A percentile compares a stretch with the other conserved stretches of the same genome.
phyloP scores from a whole-genome alignment of 371 early-diverging fungal genomes.

The Haplosporangium sp. region DNA sequence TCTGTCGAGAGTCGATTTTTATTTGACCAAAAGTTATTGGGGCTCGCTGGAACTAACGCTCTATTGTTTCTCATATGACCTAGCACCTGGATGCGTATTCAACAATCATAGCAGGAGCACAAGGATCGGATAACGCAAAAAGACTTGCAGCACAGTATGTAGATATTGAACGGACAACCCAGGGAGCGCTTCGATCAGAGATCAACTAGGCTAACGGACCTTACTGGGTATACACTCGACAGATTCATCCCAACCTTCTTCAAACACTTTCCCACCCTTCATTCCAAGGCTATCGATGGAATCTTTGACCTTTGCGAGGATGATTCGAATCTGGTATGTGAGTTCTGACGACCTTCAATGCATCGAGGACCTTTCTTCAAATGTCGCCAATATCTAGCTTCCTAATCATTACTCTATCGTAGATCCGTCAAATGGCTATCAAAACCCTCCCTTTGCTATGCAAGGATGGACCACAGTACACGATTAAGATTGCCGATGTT shows the following conservation, averaged over 20 bases:
- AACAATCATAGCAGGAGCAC: conserved; percentile 44
- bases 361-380: too few species aligned
- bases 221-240: background rate
- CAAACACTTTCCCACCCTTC: conserved; percentile 51
- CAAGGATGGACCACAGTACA: conserved; percentile 45
- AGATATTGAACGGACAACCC: too few species aligned
- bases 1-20: background rate
- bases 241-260: conserved; percentile 56
- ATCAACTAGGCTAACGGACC: background rate
- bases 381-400: too few species aligned
- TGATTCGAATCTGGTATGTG: conserved; percentile 33
- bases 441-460: conserved; percentile 42
- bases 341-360: background rate
- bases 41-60: background rate
- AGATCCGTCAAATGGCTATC: conserved; percentile 49
- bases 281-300: conserved; percentile 55
- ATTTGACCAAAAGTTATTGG: background rate
- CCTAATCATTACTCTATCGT: background rate
- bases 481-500: conserved; percentile 53
- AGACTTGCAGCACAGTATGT: conserved; percentile 50
- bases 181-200: too few species aligned
- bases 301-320: conserved; percentile 58
- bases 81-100: conserved; percentile 47
- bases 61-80: background rate
- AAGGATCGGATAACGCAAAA: conserved; percentile 51